A percentile compares a stretch with the other conserved stretches of the same genome.
phyloP scores from a whole-genome alignment of 2,329 filamentous ascomycete genomes.

The Fusarium marasasianum region DNA sequence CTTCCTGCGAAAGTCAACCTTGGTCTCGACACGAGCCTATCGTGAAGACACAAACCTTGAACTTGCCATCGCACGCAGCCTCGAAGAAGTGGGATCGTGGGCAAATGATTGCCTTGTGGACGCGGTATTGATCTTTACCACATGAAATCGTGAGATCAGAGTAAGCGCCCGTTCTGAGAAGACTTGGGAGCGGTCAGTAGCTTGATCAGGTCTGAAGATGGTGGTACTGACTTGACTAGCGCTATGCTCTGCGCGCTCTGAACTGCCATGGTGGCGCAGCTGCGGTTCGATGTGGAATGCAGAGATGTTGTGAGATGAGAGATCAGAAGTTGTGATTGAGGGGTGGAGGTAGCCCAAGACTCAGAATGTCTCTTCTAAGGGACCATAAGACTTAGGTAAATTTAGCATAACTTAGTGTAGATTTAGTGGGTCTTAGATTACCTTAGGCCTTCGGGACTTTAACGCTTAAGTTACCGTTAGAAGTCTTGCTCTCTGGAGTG shows the following conservation, averaged over 20 bases:
- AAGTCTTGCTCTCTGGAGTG: not conserved
- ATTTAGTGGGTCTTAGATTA: not conserved
- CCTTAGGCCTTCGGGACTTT: fast-evolving
- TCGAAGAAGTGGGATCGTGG: slow-evolving; percentile 12
- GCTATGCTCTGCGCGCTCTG: not conserved
- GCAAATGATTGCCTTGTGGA: slow-evolving; percentile 18
- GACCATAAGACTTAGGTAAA: not conserved
- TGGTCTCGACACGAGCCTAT: not conserved
- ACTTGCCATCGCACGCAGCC: not conserved
- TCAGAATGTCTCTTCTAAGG: too few relatives aligned
- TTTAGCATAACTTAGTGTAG: not conserved
- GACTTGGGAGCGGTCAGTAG: not conserved
- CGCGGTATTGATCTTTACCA: not conserved
- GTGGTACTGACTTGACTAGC: not conserved
- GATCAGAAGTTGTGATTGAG: not conserved
- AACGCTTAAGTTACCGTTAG: fast-evolving
- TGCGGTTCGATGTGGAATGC: not conserved
- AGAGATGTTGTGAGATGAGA: not conserved
- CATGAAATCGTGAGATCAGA: slow-evolving; percentile 12
- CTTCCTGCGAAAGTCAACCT: not conserved
- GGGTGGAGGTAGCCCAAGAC: not conserved
- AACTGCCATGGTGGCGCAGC: fast-evolving
- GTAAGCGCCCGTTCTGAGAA: not conserved
- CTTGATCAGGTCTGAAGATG: not conserved
- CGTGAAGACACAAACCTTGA: not conserved